These are phyloP conservation scores for Hagleromyces aurorensis DNA, from an alignment of 805 yeast species.

Conservation along the genomic window DNA sequence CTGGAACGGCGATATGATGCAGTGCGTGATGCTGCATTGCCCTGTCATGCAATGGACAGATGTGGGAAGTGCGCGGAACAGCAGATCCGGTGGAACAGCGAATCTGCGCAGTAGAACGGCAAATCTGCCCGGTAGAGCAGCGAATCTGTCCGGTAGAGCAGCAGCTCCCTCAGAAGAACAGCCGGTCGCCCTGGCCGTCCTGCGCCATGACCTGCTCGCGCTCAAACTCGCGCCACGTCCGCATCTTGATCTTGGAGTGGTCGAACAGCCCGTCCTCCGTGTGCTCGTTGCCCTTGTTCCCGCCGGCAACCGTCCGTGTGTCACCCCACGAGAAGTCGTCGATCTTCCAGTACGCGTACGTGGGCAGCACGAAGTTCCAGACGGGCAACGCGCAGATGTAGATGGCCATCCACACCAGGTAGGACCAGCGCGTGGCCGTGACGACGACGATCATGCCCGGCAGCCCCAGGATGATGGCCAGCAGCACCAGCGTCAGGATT, in stretches of 20 bases:
- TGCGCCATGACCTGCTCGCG: slow-evolving; percentile 9
- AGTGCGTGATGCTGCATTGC: too few relatives aligned
- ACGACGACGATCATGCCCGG: slow-evolving; percentile 78
- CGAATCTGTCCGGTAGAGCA: too few relatives aligned
- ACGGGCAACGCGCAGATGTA: slow-evolving; percentile 80
- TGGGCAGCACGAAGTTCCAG: slow-evolving; percentile 86
- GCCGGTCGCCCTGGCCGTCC: too few relatives aligned
- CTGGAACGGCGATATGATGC: too few relatives aligned
- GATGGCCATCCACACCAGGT: slow-evolving; percentile 69
- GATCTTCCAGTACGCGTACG: slow-evolving; percentile 88
- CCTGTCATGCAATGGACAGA: too few relatives aligned
- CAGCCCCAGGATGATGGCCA: slow-evolving; percentile 73
- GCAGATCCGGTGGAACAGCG: too few relatives aligned
- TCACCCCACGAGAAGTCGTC: slow-evolving; percentile 98
- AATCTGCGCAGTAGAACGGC: too few relatives aligned
- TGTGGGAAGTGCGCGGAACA: too few relatives aligned
- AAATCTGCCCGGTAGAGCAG: too few relatives aligned
- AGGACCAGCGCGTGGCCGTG: slow-evolving; percentile 67
- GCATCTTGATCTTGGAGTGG: slow-evolving; percentile 83
- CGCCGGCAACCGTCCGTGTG: slow-evolving; percentile 71
- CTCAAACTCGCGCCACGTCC: slow-evolving; percentile 74
- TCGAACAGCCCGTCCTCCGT: slow-evolving; percentile 78
- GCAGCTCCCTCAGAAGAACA: too few relatives aligned
- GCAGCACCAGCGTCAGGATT: slow-evolving; percentile 60
- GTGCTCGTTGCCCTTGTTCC: slow-evolving; percentile 36